Percentiles rank a stretch among this genome's conserved stretches.
Conservation (phyloP, 1,139 yeast genomes). For the Arxiozyma heterogenica region DNA sequence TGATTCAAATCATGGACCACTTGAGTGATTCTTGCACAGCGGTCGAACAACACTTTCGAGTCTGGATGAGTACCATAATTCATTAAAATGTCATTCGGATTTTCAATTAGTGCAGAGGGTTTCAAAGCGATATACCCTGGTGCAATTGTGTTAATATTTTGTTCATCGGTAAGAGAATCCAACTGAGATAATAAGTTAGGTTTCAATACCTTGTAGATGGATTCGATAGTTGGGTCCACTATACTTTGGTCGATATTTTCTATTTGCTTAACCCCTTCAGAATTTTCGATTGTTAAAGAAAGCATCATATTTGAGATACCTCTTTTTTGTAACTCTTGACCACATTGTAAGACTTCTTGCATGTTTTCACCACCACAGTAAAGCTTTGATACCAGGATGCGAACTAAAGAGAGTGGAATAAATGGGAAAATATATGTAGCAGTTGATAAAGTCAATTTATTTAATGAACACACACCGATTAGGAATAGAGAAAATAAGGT, state of each 20-base stretch:
- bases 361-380: constrained; percentile 89
- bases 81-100: constrained; percentile 67
- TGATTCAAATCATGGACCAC: constrained; percentile 50
- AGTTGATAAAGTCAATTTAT: constrained; percentile 49
- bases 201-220: constrained; percentile 60
- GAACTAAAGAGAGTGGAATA: constrained; percentile 63
- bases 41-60: constrained; percentile 54
- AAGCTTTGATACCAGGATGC: constrained; percentile 65
- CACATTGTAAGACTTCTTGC: constrained; percentile 60
- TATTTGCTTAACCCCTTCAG: constrained; percentile 50
- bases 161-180: constrained; percentile 16
- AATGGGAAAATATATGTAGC: constrained; percentile 65
- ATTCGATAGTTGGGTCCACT: constrained; percentile 55
- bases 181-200: constrained; percentile 57
- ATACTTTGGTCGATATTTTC: constrained; percentile 52
- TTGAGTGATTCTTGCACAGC: constrained; percentile 50
- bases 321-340: constrained; percentile 52
- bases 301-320: constrained; percentile 93
- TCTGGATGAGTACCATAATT: constrained; percentile 41
- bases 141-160: constrained; percentile 53
- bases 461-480: constrained; percentile 60
- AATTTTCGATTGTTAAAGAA: constrained; percentile 85
- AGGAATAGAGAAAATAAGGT: constrained; percentile 50
- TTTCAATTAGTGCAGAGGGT: constrained; percentile 79
- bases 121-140: constrained; percentile 84